Conservation (phyloP, 768 basidiomycete genomes). For the Calocybe cyanea region DNA sequence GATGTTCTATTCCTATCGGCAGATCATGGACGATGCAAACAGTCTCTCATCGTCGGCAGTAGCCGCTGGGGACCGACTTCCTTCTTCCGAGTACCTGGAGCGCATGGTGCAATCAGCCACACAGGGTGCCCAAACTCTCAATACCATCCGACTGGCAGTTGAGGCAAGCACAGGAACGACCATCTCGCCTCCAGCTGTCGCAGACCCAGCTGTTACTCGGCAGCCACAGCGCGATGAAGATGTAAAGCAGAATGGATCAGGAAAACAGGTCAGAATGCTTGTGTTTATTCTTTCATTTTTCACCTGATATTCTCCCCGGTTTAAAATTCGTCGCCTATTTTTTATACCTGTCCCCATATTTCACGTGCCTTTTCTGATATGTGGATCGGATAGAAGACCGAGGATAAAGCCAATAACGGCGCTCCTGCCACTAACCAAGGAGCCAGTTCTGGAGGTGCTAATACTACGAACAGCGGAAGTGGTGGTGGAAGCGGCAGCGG, state of each 20-base stretch:
- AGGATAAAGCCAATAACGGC: neutral
- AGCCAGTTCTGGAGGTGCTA: neutral
- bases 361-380: neutral
- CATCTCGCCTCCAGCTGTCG: neutral
- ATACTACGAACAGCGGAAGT: neutral
- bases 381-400: neutral
- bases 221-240: neutral
- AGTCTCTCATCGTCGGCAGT: no score
- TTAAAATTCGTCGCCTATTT: neutral
- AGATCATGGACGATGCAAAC: conserved; percentile 27
- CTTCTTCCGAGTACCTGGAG: conserved; percentile 23
- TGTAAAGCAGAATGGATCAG: neutral
- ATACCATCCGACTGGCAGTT: conserved; percentile 22
- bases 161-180: neutral
- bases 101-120: conserved; percentile 41
- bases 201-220: neutral
- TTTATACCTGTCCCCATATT: neutral
- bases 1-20: conserved; percentile 26
- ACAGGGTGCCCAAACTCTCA: conserved; percentile 42
- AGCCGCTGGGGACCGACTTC: neutral
- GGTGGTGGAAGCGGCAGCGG: conserved; percentile 17
- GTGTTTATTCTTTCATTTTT: no score
- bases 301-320: no score
- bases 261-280: conserved; percentile 8
- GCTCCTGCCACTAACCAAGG: neutral